Conservation (phyloP, 129 eudicot species). For the Artemisia argyi region DNA sequence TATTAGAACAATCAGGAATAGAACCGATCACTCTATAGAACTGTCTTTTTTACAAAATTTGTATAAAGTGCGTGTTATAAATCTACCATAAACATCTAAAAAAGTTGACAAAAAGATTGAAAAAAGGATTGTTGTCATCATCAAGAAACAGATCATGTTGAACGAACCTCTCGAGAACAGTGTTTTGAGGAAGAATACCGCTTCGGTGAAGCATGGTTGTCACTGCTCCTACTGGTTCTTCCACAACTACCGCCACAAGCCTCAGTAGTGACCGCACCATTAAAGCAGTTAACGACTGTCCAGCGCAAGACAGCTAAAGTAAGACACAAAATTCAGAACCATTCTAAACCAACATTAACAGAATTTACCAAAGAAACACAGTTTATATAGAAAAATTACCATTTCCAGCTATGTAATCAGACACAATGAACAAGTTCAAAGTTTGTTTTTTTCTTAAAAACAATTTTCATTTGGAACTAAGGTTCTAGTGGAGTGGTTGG, state of each 20-base stretch:
- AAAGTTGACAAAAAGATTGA: constrained; percentile 18
- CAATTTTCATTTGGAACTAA: not conserved
- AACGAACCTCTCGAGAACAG: constrained; percentile 19
- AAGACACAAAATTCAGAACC: not conserved
- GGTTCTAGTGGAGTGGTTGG: constrained; percentile 33
- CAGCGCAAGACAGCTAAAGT: constrained; percentile 19
- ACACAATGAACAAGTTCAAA: constrained; percentile 12
- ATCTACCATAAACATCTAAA: constrained; percentile 33
- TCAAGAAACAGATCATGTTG: constrained; percentile 17
- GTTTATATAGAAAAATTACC: constrained; percentile 7
- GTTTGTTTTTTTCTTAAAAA: constrained; percentile 3
- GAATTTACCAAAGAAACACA: not conserved
- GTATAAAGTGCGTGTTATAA: not conserved
- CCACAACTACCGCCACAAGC: constrained; percentile 12
- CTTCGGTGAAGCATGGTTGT: constrained; percentile 32
- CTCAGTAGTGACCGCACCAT: constrained; percentile 15
- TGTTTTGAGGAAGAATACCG: constrained; percentile 31
- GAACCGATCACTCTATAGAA: not conserved
- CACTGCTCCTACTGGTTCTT: constrained; percentile 20
- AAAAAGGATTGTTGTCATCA: constrained; percentile 29
- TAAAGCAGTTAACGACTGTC: constrained; percentile 22
- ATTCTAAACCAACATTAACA: not conserved
- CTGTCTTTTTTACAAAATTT: constrained; percentile 1
- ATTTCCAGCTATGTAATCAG: constrained; percentile 5
- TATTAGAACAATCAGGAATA: not conserved